Conservation (phyloP, 257 asterid genomes). For the Nicotiana otophora region DNA sequence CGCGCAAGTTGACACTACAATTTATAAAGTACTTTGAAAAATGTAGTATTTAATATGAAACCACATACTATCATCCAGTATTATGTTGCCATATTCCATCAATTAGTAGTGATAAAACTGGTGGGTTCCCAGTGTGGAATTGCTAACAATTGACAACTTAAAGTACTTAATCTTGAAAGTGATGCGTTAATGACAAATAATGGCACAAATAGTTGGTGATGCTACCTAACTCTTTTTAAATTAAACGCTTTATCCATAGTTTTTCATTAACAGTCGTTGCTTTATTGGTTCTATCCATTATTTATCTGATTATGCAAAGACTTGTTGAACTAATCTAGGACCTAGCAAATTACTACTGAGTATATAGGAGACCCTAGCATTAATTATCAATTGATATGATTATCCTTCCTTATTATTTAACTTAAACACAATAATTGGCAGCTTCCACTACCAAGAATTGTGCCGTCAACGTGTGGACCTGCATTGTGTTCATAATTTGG, state of each 20-base stretch:
- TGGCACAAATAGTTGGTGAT: background rate
- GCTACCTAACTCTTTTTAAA: background rate
- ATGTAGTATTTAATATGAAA: background rate
- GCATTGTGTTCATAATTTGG: background rate
- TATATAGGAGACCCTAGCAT: background rate
- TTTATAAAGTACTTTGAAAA: background rate
- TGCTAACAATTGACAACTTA: background rate
- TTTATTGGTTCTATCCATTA: background rate
- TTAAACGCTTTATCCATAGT: background rate
- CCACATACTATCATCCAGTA: background rate
- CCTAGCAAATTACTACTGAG: background rate
- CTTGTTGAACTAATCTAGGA: background rate
- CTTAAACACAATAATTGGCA: background rate
- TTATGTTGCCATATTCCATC: background rate
- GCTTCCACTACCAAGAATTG: background rate
- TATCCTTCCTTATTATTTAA: background rate
- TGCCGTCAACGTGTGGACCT: conserved; percentile 7
- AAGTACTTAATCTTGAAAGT: background rate
- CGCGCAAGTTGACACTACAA: background rate
- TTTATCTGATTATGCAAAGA: background rate
- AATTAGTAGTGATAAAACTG: background rate
- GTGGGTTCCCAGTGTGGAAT: background rate
- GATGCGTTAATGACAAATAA: background rate
- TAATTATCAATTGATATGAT: background rate
- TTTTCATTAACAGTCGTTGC: background rate